Conservation (phyloP, 192 early-diverging fungal species). For the Phycomyces nitens region DNA sequence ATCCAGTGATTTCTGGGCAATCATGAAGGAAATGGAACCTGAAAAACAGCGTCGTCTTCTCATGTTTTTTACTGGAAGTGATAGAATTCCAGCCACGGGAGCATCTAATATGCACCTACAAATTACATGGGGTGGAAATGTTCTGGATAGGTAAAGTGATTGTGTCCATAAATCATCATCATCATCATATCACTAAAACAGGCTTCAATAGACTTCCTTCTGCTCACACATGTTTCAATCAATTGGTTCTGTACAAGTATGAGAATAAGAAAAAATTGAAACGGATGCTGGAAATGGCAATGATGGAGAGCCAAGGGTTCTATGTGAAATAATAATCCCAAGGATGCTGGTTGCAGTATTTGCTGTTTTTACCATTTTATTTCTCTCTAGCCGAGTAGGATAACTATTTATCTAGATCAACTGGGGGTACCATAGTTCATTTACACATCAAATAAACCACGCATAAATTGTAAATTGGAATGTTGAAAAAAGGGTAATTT, state of each 20-base stretch:
- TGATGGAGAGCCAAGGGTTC: slow-evolving; percentile 78
- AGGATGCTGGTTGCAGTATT: too few relatives aligned
- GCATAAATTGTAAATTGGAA: too few relatives aligned
- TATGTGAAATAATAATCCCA: slow-evolving; percentile 64
- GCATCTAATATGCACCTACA: slow-evolving; percentile 61
- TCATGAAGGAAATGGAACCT: slow-evolving; percentile 63
- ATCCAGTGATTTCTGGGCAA: slow-evolving; percentile 70
- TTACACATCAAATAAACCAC: too few relatives aligned
- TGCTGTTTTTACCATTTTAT: too few relatives aligned
- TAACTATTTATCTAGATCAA: too few relatives aligned
- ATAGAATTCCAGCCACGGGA: slow-evolving; percentile 82
- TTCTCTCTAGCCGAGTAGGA: too few relatives aligned
- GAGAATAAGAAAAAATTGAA: slow-evolving; percentile 60
- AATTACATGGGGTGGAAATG: slow-evolving; percentile 65
- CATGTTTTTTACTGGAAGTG: slow-evolving; percentile 90
- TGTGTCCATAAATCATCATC: too few relatives aligned
- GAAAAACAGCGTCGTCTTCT: slow-evolving; percentile 69
- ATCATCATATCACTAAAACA: too few relatives aligned
- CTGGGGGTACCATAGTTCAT: too few relatives aligned
- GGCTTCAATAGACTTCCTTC: slow-evolving; percentile 64
- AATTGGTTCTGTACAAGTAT: slow-evolving; percentile 82
- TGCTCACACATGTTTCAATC: slow-evolving; percentile 95
- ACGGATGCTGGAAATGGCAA: slow-evolving; percentile 66
- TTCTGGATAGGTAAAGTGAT: slow-evolving; percentile 41
- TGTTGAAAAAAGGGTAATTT: too few relatives aligned